phyloP scores from a whole-genome alignment of 2,329 filamentous ascomycete genomes.

The Pseudogymnoascus sp. region DNA sequence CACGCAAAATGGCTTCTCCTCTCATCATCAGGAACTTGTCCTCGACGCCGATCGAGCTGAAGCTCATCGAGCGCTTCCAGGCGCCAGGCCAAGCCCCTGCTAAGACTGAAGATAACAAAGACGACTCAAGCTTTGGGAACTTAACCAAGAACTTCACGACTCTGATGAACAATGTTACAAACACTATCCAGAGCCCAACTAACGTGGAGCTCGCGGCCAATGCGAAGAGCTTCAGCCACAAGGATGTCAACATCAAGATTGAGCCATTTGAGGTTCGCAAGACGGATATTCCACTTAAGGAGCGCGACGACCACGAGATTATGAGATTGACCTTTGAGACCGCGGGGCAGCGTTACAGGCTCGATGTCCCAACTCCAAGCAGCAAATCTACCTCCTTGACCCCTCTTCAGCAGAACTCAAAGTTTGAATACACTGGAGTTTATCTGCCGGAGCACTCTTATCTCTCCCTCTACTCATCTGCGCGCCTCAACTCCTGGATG shows the following conservation, averaged over 20 bases:
- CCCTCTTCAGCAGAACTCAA: slow-evolving; percentile 44
- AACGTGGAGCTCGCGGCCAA: slow-evolving; percentile 35
- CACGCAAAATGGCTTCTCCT: slow-evolving; percentile 10
- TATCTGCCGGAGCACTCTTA: slow-evolving; percentile 50
- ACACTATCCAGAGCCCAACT: not conserved
- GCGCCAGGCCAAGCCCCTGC: slow-evolving; percentile 36
- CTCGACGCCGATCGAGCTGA: slow-evolving; percentile 61
- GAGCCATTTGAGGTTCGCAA: slow-evolving; percentile 58
- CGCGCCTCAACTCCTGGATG: slow-evolving; percentile 74
- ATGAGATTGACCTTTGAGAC: slow-evolving; percentile 67
- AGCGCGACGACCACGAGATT: slow-evolving; percentile 51
- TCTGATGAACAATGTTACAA: slow-evolving; percentile 37
- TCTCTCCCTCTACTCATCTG: slow-evolving; percentile 61
- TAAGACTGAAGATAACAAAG: slow-evolving; percentile 25
- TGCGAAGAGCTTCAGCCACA: slow-evolving; percentile 50
- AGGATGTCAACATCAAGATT: slow-evolving; percentile 55
- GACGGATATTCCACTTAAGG: slow-evolving; percentile 53
- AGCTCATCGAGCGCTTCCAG: slow-evolving; percentile 65
- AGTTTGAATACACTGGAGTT: slow-evolving; percentile 53
- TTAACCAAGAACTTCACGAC: slow-evolving; percentile 40
- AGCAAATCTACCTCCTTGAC: slow-evolving; percentile 52
- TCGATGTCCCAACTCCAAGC: slow-evolving; percentile 60
- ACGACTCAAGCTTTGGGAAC: slow-evolving; percentile 21
- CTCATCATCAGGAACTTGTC: slow-evolving; percentile 80
- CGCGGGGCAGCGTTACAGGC: slow-evolving; percentile 56